A percentile compares a stretch with the other conserved stretches of the same genome.
Evolutionary conservation across 2,329 filamentous ascomycete species (phyloP).

Genomic region (Tympanopsis confertula): DNA sequence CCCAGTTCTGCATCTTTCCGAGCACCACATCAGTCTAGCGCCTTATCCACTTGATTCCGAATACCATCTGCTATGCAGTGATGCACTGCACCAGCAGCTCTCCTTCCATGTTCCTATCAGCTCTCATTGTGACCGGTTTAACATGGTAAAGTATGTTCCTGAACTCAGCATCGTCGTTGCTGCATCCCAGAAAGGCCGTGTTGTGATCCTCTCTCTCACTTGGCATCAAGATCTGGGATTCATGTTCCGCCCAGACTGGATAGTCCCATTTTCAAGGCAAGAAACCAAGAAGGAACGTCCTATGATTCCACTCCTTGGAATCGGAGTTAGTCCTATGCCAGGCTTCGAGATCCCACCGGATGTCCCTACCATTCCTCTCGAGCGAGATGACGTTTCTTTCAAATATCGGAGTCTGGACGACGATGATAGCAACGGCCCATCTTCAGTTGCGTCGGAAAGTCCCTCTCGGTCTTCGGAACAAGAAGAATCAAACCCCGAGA

Average conservation of each 20-base stretch:
- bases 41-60: too few relatives aligned
- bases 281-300: constrained; percentile 30
- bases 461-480: too few relatives aligned
- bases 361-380: constrained; percentile 16
- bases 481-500: too few relatives aligned
- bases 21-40: too few relatives aligned
- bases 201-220: constrained; percentile 39
- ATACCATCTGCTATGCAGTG: too few relatives aligned
- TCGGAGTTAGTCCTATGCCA: constrained; percentile 44
- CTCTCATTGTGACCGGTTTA: constrained; percentile 33
- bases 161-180: constrained; percentile 45
- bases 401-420: neutral
- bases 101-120: too few relatives aligned
- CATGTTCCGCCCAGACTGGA: constrained; percentile 40
- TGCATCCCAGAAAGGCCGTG: constrained; percentile 43
- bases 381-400: neutral
- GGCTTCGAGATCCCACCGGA: constrained; percentile 26
- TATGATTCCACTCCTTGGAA: constrained; percentile 32
- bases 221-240: constrained; percentile 18
- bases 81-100: too few relatives aligned
- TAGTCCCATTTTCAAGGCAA: constrained; percentile 38
- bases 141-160: constrained; percentile 43
- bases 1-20: too few relatives aligned
- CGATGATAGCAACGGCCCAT: neutral
- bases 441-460: too few relatives aligned